These are phyloP conservation scores for Staphylotrichum tortipilum DNA, from an alignment of 495 filamentous ascomycete species.

Conservation along the genomic window DNA sequence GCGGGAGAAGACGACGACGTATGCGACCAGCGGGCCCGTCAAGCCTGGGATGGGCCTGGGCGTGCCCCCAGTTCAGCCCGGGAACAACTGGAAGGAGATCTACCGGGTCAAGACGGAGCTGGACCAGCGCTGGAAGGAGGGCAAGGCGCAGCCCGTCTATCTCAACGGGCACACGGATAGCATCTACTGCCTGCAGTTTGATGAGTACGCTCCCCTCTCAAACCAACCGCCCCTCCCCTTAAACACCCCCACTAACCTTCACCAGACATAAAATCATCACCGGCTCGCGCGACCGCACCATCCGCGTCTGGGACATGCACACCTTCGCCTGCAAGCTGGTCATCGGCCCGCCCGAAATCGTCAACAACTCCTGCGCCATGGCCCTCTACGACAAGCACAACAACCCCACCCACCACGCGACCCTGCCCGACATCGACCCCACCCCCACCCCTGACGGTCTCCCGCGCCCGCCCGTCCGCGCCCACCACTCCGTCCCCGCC, in stretches of 20 bases:
- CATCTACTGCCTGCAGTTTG: slow-evolving; percentile 96
- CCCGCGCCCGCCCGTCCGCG: slow-evolving; percentile 16
- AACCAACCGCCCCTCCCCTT: background rate
- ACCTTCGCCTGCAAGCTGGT: slow-evolving; percentile 74
- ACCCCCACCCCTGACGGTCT: slow-evolving; percentile 6
- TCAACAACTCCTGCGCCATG: slow-evolving; percentile 27
- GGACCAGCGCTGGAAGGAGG: slow-evolving; percentile 67
- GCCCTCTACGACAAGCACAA: slow-evolving; percentile 38
- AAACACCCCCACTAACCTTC: slow-evolving; percentile 16
- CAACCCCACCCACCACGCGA: slow-evolving; percentile 39
- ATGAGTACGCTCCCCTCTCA: slow-evolving; percentile 58
- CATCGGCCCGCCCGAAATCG: slow-evolving; percentile 53
- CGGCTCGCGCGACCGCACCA: slow-evolving; percentile 87
- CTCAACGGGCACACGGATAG: slow-evolving; percentile 88
- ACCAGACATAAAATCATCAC: slow-evolving; percentile 86
- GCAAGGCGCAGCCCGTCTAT: slow-evolving; percentile 72
- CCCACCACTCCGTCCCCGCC: slow-evolving; percentile 36
- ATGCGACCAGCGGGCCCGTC: slow-evolving; percentile 40
- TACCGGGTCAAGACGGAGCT: slow-evolving; percentile 67
- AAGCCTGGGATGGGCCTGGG: slow-evolving; percentile 40
- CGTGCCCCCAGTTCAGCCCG: slow-evolving; percentile 39
- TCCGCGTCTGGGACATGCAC: slow-evolving; percentile 89
- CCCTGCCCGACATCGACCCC: slow-evolving; percentile 30
- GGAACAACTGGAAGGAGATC: slow-evolving; percentile 76
- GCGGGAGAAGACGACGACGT: slow-evolving; percentile 49